Conservation (phyloP, 192 early-diverging fungal genomes). For the Linnemannia exigua region DNA sequence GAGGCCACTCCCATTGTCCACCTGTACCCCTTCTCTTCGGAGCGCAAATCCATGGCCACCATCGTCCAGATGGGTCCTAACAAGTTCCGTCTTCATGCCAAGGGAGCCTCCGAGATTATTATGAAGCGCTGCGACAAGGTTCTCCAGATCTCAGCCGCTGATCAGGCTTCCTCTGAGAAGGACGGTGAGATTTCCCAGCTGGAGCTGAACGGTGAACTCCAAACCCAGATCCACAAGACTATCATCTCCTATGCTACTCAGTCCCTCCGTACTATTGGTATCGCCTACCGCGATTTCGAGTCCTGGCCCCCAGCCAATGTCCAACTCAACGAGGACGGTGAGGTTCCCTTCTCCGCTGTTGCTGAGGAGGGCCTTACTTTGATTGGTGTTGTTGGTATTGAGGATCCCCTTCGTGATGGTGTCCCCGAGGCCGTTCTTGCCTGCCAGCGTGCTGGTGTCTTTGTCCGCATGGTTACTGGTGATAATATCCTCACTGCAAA, state of each 20-base stretch:
- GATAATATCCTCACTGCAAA: constrained; percentile 94
- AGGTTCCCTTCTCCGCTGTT: constrained; percentile 67
- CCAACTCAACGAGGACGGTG: constrained; percentile 61
- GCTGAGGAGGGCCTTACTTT: constrained; percentile 75
- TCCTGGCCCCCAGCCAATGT: constrained; percentile 62
- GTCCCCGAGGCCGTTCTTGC: constrained; percentile 90
- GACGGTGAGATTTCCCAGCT: constrained; percentile 52
- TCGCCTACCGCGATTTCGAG: constrained; percentile 88
- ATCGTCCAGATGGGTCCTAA: constrained; percentile 66
- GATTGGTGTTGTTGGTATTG: constrained; percentile 92
- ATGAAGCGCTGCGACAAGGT: constrained; percentile 75
- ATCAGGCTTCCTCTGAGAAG: constrained; percentile 29
- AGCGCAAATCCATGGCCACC: constrained; percentile 93
- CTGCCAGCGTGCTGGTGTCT: constrained; percentile 92
- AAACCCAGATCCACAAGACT: constrained; percentile 58
- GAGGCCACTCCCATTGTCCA: constrained; percentile 71
- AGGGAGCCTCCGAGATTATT: constrained; percentile 94
- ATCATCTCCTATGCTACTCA: constrained; percentile 81
- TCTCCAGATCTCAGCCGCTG: constrained; percentile 57
- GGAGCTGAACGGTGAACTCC: constrained; percentile 44
- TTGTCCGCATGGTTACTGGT: constrained; percentile 99
- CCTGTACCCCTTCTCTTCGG: constrained; percentile 91
- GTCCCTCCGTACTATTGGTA: constrained; percentile 90
- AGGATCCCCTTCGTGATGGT: constrained; percentile 96
- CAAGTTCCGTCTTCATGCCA: constrained; percentile 84